Base-by-base conservation (phyloP, 495 filamentous ascomycete species). In the Sordaria brevicollis region DNA sequence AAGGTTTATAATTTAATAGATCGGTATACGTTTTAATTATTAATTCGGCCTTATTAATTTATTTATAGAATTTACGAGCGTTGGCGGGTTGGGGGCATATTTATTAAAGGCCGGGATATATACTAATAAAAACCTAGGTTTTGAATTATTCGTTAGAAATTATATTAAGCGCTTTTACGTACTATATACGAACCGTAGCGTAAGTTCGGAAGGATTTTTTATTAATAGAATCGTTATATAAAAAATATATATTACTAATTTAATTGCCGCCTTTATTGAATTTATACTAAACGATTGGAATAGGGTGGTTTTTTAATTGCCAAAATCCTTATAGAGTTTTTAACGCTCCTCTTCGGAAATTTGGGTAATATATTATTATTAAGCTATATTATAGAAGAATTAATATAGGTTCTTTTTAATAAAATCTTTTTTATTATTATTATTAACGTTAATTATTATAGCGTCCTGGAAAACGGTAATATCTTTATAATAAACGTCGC, bases 281-380 rank as follows among this genome's bases (percentile, higher is more conserved):
- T n/a, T n/a, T n/a, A n/a, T n/a, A n/a, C n/a, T n/a, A n/a, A n/a
- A n/a, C n/a, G n/a, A n/a, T n/a, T n/a, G n/a, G n/a, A n/a, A n/a
- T n/a, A n/a, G n/a, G n/a, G n/a, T n/a, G n/a, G n/a, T n/a, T n/a
- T n/a, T n/a, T n/a, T n/a, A n/a, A n/a, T n/a, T n/a, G n/a, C n/a
- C n/a, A n/a, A n/a, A n/a, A n/a, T n/a, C n/a, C n/a, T n/a, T n/a
- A n/a, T n/a, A n/a, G n/a, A n/a, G n/a, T 49, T n/a, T 34, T 49
- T 4, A 17, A 33, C 25, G 33, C 34, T 36, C 37, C 37, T 68
- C 21, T 10, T 25, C 38, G 62, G 41, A 49, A 15, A 68, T 68
- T 31, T 57, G 17, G 67, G 67, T 68, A 68, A 49, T n/a, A n/a
- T n/a, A 68, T 41, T 49, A 68, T n/a, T 68, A 68, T 62, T 36